Evolutionary conservation across 164 flowering plant species (phyloP), one percentile per base, ranked within the genome.

Genomic region (Magnolia changhungtana): DNA sequence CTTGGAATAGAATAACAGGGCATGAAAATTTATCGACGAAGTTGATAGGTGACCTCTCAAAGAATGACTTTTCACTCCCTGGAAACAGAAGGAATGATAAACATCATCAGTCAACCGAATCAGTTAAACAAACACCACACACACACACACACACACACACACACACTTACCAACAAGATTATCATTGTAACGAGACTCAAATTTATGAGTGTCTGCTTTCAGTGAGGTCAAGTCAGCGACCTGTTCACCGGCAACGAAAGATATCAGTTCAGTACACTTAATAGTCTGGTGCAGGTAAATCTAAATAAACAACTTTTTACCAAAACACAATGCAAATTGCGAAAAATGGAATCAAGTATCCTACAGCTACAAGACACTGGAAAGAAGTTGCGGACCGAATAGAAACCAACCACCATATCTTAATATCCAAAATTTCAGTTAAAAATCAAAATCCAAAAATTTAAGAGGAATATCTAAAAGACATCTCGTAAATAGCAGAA

Each of bases 1-100:
- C 99, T 82, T 96, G 99, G 80, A 96, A 94, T 16, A 96, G 84
- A 72, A 96, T 94, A 31, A 89, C 88, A 63, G 99, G 99, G 80
- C 98, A 94, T 76, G 98, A 94, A 80, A 96, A 94, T 31, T 81
- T 84, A 72, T 92, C 92, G 74, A 91, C 99, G 80, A 71, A 85
- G 84, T 96, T 96, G 83, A 96, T 94, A 8, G 99, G 98, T 11
- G 98, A 89, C 78, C 95, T 90, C 82, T 90, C 96, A 74, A 83
- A 87, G 81, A 77, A 90, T 58, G 83, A 88, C 50, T 82, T 84
- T 71, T 92, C 96, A 78, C 74, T 77, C 72, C 99, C 99, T 96
- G 90, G 76, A 85, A 78, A 63, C 69, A 55, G 0, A 52, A 45
- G 58, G 50, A 72, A 18, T n/a, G 37, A 71, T 63, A 24, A 27